A percentile compares a stretch with the other conserved stretches of the same genome.
Evolutionary conservation across 1,284 basidiomycete genomes (phyloP).

Genomic region (Trichosporon coremiiforme): DNA sequence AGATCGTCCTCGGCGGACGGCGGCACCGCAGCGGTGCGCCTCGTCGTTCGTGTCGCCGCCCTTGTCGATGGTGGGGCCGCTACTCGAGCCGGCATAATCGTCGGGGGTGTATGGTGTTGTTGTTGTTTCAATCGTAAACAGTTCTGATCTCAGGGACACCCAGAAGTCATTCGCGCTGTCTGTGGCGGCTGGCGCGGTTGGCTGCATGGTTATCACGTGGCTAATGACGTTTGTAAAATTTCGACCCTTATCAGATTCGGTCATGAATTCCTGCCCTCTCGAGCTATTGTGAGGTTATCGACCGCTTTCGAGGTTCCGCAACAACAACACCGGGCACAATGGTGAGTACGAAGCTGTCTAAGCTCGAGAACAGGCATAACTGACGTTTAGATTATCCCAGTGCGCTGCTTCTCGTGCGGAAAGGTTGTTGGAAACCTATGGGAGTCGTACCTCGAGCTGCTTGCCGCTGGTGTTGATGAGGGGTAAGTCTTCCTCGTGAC

Average conservation of each 20-base stretch:
- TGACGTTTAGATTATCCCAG: slow-evolving; percentile 55
- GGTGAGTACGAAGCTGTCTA: not conserved
- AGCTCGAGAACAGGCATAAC: too few species aligned
- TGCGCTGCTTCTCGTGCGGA: slow-evolving; percentile 76
- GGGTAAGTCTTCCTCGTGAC: slow-evolving; percentile 64
- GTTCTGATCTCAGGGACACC: not conserved
- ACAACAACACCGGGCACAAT: slow-evolving; percentile 18
- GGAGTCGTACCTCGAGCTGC: slow-evolving; percentile 77
- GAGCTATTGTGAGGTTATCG: not conserved
- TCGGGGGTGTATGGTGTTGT: slow-evolving; percentile 6
- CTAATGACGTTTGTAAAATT: slow-evolving; percentile 6
- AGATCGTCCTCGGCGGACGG: not conserved
- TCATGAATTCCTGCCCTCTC: slow-evolving; percentile 17
- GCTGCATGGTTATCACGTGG: not conserved
- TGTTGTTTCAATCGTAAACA: slow-evolving; percentile 19
- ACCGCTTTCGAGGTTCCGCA: slow-evolving; percentile 5
- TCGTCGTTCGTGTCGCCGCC: slow-evolving; percentile 10
- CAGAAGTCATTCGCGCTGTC: slow-evolving; percentile 16
- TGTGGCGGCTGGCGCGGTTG: not conserved
- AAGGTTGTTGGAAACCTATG: slow-evolving; percentile 94
- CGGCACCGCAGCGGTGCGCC: not conserved
- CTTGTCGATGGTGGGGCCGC: slow-evolving; percentile 16
- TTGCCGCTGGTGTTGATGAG: slow-evolving; percentile 77
- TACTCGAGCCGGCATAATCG: slow-evolving; percentile 14
- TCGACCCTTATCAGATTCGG: slow-evolving; percentile 9